Base-by-base conservation (phyloP, 129 eudicot genomes). In the Helichrysum umbraculigerum region DNA sequence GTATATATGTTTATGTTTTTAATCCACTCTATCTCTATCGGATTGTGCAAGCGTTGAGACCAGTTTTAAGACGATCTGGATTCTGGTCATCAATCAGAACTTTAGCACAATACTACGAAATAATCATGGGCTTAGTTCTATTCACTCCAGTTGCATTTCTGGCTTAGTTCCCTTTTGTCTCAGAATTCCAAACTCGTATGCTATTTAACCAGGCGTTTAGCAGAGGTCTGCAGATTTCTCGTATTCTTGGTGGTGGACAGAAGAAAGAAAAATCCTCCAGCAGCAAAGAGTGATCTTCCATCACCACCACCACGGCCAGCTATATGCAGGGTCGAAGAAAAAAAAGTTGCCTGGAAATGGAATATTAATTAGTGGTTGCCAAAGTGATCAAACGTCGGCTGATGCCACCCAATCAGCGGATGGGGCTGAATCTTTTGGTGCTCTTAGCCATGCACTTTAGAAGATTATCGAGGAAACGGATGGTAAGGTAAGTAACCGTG, bases 101-200 rank as follows among this genome's bases (percentile, higher is more conserved):
- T 33, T 85, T 92, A 39, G 98, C 98, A 14, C 87, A 89, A 37
- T 89, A 89, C 35, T 92, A 92, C 73, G 96, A 92, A 79, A 80
- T 83, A 8, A 21, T 92, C 34, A 92, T 92, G 88, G 98, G 98
- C 17, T 77, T 86, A 35, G 74, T 92, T 62, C 69, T 92, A 37
- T 92, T 92, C 81, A 92, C 93, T 19, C 98, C 98, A 0, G 91
- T 92, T 35, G 98, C 98, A 20, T 92, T 92, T 89, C 80, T 89
- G 74, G 98, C 98, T 10, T 92, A 96, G 98, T 92, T 92, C 39
- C 98, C 98, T 0, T 92, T 92, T 33, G 98, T 92, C 12, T 92
- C 98, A 5, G 98, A 92, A 62, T 90, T 92, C 78, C 98, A 92
- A 73, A 92, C 98, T 7, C 88, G 98, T n/a, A 92, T 92, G 98